Percentiles rank a stretch among this genome's conserved stretches.
Evolutionary conservation across 2,329 filamentous ascomycete species (phyloP).

Genomic region (Claviceps sp.): DNA sequence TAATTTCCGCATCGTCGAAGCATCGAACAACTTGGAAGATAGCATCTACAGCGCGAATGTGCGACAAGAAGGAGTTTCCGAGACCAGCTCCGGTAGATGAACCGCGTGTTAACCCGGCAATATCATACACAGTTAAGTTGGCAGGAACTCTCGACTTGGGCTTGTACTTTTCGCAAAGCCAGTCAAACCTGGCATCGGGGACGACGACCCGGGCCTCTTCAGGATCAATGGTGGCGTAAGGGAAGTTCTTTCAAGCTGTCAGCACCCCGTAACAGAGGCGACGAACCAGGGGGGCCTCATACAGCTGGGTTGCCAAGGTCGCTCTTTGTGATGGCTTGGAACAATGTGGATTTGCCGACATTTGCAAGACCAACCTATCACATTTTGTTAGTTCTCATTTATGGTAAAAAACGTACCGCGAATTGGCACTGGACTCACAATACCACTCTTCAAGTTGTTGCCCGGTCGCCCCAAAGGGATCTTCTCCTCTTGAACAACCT

Average conservation of each 20-base stretch:
- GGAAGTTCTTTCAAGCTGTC: slow-evolving; percentile 64
- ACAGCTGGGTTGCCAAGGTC: slow-evolving; percentile 92
- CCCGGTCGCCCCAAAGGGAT: slow-evolving; percentile 88
- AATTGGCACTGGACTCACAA: slow-evolving; percentile 48
- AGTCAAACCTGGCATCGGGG: slow-evolving; percentile 90
- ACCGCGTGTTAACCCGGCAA: slow-evolving; percentile 88
- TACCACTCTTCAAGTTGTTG: slow-evolving; percentile 98
- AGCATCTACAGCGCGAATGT: slow-evolving; percentile 95
- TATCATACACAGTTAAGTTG: slow-evolving; percentile 96
- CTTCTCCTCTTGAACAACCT: slow-evolving; percentile 84
- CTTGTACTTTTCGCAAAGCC: slow-evolving; percentile 91
- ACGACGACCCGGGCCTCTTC: slow-evolving; percentile 97
- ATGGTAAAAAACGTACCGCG: not conserved
- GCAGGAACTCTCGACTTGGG: slow-evolving; percentile 95
- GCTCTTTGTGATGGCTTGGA: slow-evolving; percentile 99
- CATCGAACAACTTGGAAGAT: slow-evolving; percentile 95
- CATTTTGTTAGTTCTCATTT: slow-evolving; percentile 2
- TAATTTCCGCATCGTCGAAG: slow-evolving; percentile 98
- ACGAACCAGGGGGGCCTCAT: slow-evolving; percentile 28
- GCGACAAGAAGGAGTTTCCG: slow-evolving; percentile 94
- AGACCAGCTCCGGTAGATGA: slow-evolving; percentile 96
- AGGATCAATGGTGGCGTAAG: slow-evolving; percentile 96
- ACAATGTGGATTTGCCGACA: slow-evolving; percentile 97
- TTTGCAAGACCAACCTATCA: slow-evolving; percentile 89
- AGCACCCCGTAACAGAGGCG: slow-evolving; percentile 24